Evolutionary conservation across 208 protist genomes (phyloP), one percentile per base, ranked within the genome.

Genomic region (Trypanosoma theileri): DNA sequence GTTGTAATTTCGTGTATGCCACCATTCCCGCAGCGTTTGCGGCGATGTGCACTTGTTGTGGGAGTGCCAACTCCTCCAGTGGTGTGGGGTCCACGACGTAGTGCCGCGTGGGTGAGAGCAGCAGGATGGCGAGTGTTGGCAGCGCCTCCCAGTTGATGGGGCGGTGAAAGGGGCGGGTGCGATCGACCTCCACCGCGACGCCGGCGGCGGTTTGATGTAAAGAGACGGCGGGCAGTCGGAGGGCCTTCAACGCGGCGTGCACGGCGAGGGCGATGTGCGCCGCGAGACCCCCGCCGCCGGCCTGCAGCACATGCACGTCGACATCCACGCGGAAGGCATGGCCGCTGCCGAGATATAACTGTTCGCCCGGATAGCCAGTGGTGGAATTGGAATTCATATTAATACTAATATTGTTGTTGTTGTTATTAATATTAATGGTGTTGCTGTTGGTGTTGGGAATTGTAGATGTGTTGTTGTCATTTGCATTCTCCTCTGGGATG

Each of bases 291-390:
- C 90, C 90, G 10, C 86, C 88, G 35, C 19, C 59, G 21, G 73
- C 66, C 57, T 93, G 79, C 61, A 91, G 76, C 14, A 96, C 71
- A 53, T 92, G 85, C 51, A 92, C 84, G 52, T 96, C 88, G 24
- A 92, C 90, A 66, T 93, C 83, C n/a, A 92, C 66, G 14, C 71
- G 65, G 42, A 93, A 96, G 45, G 84, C 83, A 59, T 85, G 92
- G 40, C 83, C 87, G 16, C 81, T 74, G 61, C 90, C 87, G 71
- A 96, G 81, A 68, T 85, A 89, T 9, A 96, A 70, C 19, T 88
- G 77, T 31, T 68, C 57, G 1, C 77, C 78, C 0, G 86, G 87
- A 51, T 91, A 91, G 24, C 82, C 76, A 1, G 16, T 48, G 1
- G 1, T 17, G 56, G 17, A 52, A n/a, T 0, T 16, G 31, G 9